Base-by-base conservation (phyloP, 176 grass and related monocot genomes). In the Oryza glaberrima region DNA sequence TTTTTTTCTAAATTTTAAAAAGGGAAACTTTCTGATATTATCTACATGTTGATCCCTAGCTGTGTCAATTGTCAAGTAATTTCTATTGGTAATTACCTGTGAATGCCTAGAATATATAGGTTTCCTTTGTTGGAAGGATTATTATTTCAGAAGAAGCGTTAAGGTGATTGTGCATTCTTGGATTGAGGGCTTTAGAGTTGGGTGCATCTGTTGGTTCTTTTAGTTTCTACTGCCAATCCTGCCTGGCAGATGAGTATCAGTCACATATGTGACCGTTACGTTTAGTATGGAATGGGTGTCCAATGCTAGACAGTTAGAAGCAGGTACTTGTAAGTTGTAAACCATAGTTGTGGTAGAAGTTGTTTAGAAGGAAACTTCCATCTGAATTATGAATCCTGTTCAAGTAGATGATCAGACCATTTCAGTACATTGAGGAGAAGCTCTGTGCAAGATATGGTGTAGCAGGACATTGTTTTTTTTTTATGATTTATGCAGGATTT, bases 391-490 rank as follows among this genome's bases (percentile, higher is more conserved):
- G 16, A 72, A 20, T 74, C 58, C 77, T 9, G 1, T 69, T 75
- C 16, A 15, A 20, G 69, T 72, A 80, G 36, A 66, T 72, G 32
- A 16, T 81, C 30, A 34, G 52, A 36, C 46, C 2, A 43, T 85
- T 44, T 65, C 54, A 65, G 15, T 52, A 65, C 11, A 7, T 22
- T 80, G 44, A 52, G 65, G 4, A 45, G 41, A 44, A 63, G 38
- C 36, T 41, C 34, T 70, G 7, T 61, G 4, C 58, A 63, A 63
- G 58, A 40, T 83, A 32, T 38, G 13, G 35, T 35, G 61, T 68
- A 81, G 19, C 66, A 89, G 61, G 72, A 26, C 20, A 83, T 3
- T 65, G 22, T 75, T 77, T 76, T 73, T 63, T 6, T 65, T 19
- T 23, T 65, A 41, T 11, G 4, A 23, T 82, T 12, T 48, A 2